A percentile compares a stretch with the other conserved stretches of the same genome.
phyloP scores from a whole-genome alignment of 441 rosid genomes.

The Biscutella auriculata region DNA sequence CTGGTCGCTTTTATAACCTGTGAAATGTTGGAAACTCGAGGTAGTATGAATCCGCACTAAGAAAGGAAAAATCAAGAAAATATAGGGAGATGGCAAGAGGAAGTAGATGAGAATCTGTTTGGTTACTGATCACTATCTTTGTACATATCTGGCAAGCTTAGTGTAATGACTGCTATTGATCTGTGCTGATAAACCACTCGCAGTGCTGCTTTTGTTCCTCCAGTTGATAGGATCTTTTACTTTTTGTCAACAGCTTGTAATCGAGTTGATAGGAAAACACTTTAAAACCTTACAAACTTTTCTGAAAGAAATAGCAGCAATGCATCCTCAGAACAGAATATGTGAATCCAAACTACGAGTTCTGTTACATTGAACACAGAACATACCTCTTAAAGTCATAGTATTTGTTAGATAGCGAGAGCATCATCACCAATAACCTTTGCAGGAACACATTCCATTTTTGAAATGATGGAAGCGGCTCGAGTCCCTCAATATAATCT shows the following conservation, averaged over 20 bases:
- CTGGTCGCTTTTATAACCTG: background rate
- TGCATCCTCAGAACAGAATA: too few relatives aligned
- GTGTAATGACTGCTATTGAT: background rate
- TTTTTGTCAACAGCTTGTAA: too few relatives aligned
- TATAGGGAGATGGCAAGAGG: background rate
- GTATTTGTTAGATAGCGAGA: background rate
- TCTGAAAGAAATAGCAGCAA: background rate
- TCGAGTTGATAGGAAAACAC: background rate
- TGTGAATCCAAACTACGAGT: background rate
- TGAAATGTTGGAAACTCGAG: background rate
- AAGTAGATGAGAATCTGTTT: background rate
- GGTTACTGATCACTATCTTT: background rate
- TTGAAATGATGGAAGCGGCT: conserved; percentile 83
- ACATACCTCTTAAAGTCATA: background rate
- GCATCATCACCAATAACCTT: conserved; percentile 50
- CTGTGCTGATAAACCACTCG: background rate
- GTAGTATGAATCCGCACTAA: background rate
- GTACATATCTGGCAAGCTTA: background rate
- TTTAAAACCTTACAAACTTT: background rate
- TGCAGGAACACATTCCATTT: conserved; percentile 57
- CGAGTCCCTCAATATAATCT: conserved; percentile 62
- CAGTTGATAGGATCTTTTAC: background rate
- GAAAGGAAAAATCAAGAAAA: background rate
- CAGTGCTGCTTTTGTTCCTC: background rate
- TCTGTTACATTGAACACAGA: background rate